These are phyloP conservation scores for Cyberlindnera sargentensis DNA, from an alignment of 805 yeast genomes.

Conservation along the genomic window DNA sequence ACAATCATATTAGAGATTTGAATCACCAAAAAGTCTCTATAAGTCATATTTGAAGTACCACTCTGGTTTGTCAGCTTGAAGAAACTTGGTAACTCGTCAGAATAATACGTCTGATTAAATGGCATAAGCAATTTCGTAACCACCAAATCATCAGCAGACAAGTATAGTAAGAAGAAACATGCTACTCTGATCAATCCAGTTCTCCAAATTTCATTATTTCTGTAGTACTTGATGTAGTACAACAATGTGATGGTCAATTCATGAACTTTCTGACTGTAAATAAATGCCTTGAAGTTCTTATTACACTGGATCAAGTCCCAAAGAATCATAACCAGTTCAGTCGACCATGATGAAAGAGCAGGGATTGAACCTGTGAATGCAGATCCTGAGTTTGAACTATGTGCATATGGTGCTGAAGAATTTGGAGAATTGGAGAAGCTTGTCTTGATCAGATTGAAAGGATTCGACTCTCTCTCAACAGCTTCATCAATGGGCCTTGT, in stretches of 20 bases:
- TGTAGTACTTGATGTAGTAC: conserved; percentile 49
- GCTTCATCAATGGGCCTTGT: conserved; percentile 36
- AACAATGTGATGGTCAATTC: conserved; percentile 48
- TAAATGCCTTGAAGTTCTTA: conserved; percentile 38
- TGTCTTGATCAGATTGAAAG: conserved; percentile 24
- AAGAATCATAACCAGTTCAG: conserved; percentile 53
- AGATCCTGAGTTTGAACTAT: not conserved
- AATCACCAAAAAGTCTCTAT: conserved; percentile 55
- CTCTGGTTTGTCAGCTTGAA: conserved; percentile 35
- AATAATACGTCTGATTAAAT: conserved; percentile 35
- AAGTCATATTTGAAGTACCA: conserved; percentile 36
- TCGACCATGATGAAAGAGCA: conserved; percentile 40
- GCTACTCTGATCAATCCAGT: conserved; percentile 40
- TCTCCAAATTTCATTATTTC: conserved; percentile 30
- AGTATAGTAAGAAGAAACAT: conserved; percentile 43
- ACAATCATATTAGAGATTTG: conserved; percentile 41
- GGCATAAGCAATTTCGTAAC: conserved; percentile 37
- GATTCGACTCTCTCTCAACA: conserved; percentile 31
- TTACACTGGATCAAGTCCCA: conserved; percentile 82
- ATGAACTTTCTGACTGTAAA: conserved; percentile 40
- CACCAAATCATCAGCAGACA: conserved; percentile 35
- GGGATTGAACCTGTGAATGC: conserved; percentile 26
- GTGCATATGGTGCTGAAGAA: conserved; percentile 5
- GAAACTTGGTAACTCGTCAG: conserved; percentile 43
- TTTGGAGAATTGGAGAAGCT: conserved; percentile 10